Evolutionary conservation across 495 filamentous ascomycete species (phyloP).

Genomic region (Astrothelium subdiscretum): DNA sequence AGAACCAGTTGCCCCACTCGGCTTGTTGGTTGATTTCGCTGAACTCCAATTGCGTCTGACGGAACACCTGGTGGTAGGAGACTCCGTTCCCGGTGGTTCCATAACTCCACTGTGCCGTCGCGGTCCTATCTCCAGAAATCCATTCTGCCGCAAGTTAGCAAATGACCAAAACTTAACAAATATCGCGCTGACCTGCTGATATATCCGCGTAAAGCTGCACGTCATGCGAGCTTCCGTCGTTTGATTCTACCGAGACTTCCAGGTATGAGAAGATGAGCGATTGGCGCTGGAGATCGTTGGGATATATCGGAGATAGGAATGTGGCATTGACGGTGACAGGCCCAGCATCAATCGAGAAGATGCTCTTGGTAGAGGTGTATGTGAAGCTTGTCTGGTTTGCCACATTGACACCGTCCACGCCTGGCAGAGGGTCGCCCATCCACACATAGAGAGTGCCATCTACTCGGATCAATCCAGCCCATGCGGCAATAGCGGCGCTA

Average conservation of each 20-base stretch:
- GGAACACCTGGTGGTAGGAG: conserved; percentile 50
- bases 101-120: conserved; percentile 44
- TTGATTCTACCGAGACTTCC: conserved; percentile 39
- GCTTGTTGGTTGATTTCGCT: conserved; percentile 62
- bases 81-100: conserved; percentile 32
- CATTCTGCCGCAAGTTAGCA: conserved; percentile 37
- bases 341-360: conserved; percentile 40
- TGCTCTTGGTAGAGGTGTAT: conserved; percentile 48
- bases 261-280: conserved; percentile 47
- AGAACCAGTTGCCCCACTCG: conserved; percentile 79
- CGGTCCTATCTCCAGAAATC: conserved; percentile 41
- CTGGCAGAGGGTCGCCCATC: conserved; percentile 38
- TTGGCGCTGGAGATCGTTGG: conserved; percentile 42
- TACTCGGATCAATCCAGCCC: conserved; percentile 47
- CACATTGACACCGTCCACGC: conserved; percentile 13
- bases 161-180: not conserved
- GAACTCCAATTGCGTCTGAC: conserved; percentile 51
- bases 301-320: conserved; percentile 48
- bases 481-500: conserved; percentile 33
- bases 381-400: conserved; percentile 42
- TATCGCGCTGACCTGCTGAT: conserved; percentile 40
- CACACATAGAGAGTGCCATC: conserved; percentile 44
- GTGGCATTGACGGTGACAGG: conserved; percentile 42
- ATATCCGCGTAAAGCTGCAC: conserved; percentile 51
- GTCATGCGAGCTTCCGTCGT: conserved; percentile 41